Conservation (phyloP, 441 rosid genomes). For the Iberis amara region DNA sequence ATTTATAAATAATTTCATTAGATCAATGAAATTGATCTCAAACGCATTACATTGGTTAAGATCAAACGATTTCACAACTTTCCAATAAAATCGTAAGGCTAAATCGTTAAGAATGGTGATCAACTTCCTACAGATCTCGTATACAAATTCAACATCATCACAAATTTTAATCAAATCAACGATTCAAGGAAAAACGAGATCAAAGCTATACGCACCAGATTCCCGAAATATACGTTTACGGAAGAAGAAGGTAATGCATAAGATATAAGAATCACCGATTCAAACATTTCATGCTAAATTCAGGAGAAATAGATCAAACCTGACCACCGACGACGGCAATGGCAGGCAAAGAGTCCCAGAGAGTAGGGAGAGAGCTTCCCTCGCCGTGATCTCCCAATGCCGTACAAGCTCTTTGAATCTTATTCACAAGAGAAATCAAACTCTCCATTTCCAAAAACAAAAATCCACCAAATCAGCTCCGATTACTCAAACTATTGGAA, state of each 20-base stretch:
- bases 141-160: not conserved
- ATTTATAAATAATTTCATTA: constrained; percentile 15
- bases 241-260: constrained; percentile 8
- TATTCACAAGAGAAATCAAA: constrained; percentile 73
- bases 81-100: not conserved
- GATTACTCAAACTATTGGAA: not conserved
- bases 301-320: constrained; percentile 34
- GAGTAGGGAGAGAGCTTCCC: constrained; percentile 86
- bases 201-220: not conserved
- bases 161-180: not conserved
- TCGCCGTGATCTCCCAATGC: constrained; percentile 95
- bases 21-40: constrained; percentile 17
- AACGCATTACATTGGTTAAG: not conserved
- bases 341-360: constrained; percentile 92
- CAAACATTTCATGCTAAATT: not conserved
- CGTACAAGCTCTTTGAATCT: constrained; percentile 86
- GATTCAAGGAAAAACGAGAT: not conserved
- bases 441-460: constrained; percentile 52
- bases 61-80: not conserved
- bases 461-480: not conserved
- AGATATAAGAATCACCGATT: constrained; percentile 19
- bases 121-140: too few species aligned
- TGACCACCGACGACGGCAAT: constrained; percentile 98
- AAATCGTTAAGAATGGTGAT: not conserved
- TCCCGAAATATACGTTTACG: constrained; percentile 1